Evolutionary conservation across 2,329 filamentous ascomycete species (phyloP), one percentile per base, ranked within the genome.

Genomic region (Orbilia ellipsospora): DNA sequence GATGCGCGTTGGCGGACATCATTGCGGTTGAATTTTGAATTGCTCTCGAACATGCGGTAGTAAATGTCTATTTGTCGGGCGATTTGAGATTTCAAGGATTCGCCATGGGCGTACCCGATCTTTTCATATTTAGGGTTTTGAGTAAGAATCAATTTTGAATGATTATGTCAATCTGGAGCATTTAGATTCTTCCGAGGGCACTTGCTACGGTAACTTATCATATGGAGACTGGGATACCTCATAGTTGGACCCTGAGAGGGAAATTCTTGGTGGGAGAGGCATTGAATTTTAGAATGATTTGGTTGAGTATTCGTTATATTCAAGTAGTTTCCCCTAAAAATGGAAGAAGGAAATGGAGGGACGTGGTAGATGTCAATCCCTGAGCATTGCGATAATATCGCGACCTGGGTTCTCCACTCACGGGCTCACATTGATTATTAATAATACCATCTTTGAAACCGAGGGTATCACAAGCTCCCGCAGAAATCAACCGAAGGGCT

Each of bases 1-100:
- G 83, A 80, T 0, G 87, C 86, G 70, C 68, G 44, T 48, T 52
- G 28, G 60, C 57, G 55, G n/a, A 72, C 67, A 3, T 40, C 52
- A 5, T 60, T 31, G 15, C 44, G 52, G 36, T 72, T 45, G 20
- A 72, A 54, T n/a, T 60, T 65, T 6, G 67, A 64, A 16, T 10
- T 48, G 26, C 23, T 45, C 23, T 52, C 15, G 40, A 72, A 72
- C 67, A 72, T 72, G 4, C 48, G 40, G 56, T 65, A 72, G 60
- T 65, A 72, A 0, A 57, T 42, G n/a, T 60, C 60, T 6, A 72
- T 65, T 52, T 72, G 60, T 42, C 67, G 60, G 36, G 31, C 42
- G 44, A 72, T 72, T 26, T 65, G 67, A 15, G 10, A 31, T 15
- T 55, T 72, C 20, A 72, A 45, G 7, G 28, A 52, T 15, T n/a